Percentiles rank a stretch among this genome's conserved stretches.
These are phyloP conservation scores for Thelephora ganbajun DNA, from an alignment of 768 basidiomycete genomes.

Conservation along the genomic window DNA sequence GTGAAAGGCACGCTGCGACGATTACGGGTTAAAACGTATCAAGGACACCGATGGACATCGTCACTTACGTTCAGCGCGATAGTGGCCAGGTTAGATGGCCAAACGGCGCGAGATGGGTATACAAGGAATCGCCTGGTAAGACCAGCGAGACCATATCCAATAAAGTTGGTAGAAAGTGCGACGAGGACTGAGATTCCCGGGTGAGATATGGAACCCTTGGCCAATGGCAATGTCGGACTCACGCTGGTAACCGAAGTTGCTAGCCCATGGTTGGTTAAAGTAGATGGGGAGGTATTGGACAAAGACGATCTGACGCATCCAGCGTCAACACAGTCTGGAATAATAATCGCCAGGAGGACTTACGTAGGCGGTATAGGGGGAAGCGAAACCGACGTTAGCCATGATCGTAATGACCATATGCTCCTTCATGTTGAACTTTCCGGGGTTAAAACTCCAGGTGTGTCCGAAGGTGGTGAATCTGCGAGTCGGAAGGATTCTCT, in stretches of 20 bases:
- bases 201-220: conserved; percentile 25
- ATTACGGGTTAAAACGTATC: conserved; percentile 40
- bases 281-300: not conserved
- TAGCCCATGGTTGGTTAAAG: not conserved
- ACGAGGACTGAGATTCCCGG: conserved; percentile 28
- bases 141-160: conserved; percentile 64
- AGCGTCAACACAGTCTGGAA: conserved; percentile 22
- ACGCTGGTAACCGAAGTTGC: not conserved
- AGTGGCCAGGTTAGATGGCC: conserved; percentile 79
- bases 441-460: conserved; percentile 64
- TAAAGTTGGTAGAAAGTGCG: conserved; percentile 45
- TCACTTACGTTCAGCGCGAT: conserved; percentile 26
- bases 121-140: conserved; percentile 70
- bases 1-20: conserved; percentile 37
- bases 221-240: not conserved
- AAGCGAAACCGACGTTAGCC: conserved; percentile 52
- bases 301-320: not conserved
- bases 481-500: conserved; percentile 46
- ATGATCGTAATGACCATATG: conserved; percentile 76
- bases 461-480: conserved; percentile 61
- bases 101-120: conserved; percentile 78
- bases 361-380: conserved; percentile 29
- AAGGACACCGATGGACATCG: no score
- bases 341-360: not conserved
- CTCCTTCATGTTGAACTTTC: conserved; percentile 86